Evolutionary conservation across 1,284 basidiomycete genomes (phyloP).

Genomic region (Tranzscheliella williamsii): DNA sequence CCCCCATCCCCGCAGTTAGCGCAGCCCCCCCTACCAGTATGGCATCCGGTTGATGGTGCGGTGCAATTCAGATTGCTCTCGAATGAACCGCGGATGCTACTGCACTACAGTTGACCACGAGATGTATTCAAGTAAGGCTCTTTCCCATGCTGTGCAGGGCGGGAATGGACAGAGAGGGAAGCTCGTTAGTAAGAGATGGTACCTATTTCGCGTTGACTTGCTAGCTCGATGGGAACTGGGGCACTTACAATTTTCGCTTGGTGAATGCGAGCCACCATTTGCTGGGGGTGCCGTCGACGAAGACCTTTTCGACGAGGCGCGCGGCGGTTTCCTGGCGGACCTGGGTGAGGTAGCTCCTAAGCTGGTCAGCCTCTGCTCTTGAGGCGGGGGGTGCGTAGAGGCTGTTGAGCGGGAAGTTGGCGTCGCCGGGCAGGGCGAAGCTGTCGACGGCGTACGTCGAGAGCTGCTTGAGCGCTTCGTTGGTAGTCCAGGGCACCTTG

Average conservation of each 20-base stretch:
- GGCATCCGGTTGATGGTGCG: too few relatives aligned
- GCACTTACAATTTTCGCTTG: constrained; percentile 56
- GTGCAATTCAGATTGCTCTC: too few relatives aligned
- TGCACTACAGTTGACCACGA: too few relatives aligned
- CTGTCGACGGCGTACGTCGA: constrained; percentile 85
- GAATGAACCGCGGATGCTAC: too few relatives aligned
- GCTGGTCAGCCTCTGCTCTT: constrained; percentile 82
- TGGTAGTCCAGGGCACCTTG: constrained; percentile 59
- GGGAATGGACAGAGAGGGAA: background rate
- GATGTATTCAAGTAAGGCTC: constrained; percentile 41
- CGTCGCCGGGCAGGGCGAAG: constrained; percentile 93
- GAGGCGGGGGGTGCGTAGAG: constrained; percentile 82
- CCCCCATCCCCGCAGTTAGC: background rate
- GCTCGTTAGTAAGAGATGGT: background rate
- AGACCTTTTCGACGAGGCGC: constrained; percentile 83
- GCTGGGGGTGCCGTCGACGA: constrained; percentile 84
- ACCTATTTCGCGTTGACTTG: too few relatives aligned
- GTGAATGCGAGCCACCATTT: constrained; percentile 99
- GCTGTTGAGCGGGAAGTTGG: constrained; percentile 88
- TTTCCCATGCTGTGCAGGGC: constrained; percentile 50
- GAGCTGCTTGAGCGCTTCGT: constrained; percentile 85
- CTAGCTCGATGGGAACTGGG: too few relatives aligned
- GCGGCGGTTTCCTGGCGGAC: constrained; percentile 86
- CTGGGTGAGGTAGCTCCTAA: constrained; percentile 89
- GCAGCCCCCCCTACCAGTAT: too few relatives aligned